Evolutionary conservation across 352 stramenopile species (phyloP), one percentile per base, ranked within the genome.

Genomic region (Pythium aphanidermatum): DNA sequence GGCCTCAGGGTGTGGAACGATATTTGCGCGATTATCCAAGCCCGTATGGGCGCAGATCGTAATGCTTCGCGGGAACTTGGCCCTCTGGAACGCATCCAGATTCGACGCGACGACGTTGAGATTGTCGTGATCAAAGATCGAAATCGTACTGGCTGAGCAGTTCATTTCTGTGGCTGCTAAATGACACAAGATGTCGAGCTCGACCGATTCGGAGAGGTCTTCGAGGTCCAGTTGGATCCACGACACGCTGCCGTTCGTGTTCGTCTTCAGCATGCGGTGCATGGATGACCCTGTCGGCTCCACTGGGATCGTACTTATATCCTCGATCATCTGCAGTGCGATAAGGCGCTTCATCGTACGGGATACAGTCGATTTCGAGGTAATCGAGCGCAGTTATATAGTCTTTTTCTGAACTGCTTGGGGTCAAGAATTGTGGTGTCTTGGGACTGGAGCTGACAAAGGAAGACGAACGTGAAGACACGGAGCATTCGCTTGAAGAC

Each of bases 131-230:
- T 63, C 57, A 21, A 87, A 65, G 34, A 87, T 55, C 25, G 71
- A 80, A 45, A 87, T 65, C 29, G 73, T 66, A 39, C 58, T 74
- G 16, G 61, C 57, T 10, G 51, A 60, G 37, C 75, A 87, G 21
- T 51, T 47, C 10, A 83, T 66, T 39, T 85, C 70, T 23, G 61
- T 64, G 1, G 55, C 53, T 19, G 72, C 75, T 25, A 87, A 40
- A 1, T 61, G 59, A 45, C 72, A 85, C 25, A 87, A 68, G 33
- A 83, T 76, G n/a, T 72, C 60, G 16, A 87, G 66, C 43, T 87
- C 75, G 25, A 37, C 26, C 19, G 48, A 57, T 3, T 43, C 31
- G 23, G 16, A 40, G 23, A 57, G 40, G 11, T 49, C 17, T 2
- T 30, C 25, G 12, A 57, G 33, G 20, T 50, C 39, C 13, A 57